Evolutionary conservation across 129 eudicot genomes (phyloP).

Genomic region (Pseudognaphalium luteoalbum): DNA sequence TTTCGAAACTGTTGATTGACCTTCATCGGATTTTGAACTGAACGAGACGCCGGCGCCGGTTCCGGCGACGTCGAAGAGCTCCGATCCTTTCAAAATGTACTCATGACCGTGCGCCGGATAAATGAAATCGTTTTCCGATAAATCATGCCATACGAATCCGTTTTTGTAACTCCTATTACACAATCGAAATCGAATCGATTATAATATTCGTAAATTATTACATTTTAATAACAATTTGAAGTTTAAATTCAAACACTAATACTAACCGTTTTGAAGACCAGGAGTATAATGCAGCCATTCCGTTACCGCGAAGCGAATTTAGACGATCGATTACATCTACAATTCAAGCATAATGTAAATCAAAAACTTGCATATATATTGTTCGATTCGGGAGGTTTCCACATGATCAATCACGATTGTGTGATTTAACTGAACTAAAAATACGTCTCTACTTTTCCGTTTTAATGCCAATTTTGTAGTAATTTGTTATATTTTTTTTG

Average conservation of each 20-base stretch:
- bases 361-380: too few species aligned
- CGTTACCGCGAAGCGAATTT: constrained; percentile 78
- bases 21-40: constrained; percentile 34
- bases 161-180: constrained; percentile 72
- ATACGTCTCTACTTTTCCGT: too few species aligned
- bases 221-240: too few species aligned
- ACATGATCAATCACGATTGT: background rate
- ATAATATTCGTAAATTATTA: background rate
- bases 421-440: too few species aligned
- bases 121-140: constrained; percentile 72
- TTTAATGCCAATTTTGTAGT: too few species aligned
- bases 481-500: too few species aligned
- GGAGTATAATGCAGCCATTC: constrained; percentile 77
- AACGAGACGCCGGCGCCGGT: background rate
- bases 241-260: background rate
- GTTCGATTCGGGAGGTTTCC: too few species aligned
- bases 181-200: constrained; percentile 6
- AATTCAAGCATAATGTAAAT: background rate
- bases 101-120: constrained; percentile 83
- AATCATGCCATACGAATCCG: constrained; percentile 95
- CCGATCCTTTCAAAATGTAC: constrained; percentile 88
- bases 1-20: constrained; percentile 28
- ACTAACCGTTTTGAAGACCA: constrained; percentile 85
- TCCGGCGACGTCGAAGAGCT: constrained; percentile 38
- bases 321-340: constrained; percentile 69